Evolutionary conservation across 176 grass and related monocot species (phyloP), one percentile per base, ranked within the genome.

Genomic region (Tuctoria greenei): DNA sequence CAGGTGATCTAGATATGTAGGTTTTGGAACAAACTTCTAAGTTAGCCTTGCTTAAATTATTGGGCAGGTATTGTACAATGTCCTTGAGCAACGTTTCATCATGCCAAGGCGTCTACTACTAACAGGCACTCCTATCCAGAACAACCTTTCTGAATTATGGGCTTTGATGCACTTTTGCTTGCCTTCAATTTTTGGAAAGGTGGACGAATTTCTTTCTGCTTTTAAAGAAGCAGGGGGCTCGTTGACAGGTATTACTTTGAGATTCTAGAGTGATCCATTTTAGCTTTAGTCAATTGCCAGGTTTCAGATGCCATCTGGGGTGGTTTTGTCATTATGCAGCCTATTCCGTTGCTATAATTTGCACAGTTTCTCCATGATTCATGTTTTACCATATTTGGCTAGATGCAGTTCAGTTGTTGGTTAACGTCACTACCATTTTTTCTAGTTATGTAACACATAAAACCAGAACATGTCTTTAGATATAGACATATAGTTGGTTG

Each of bases 71-170:
- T 77, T 93, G 26, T 98, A 98, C 73, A 98, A 90, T 70, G 86
- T 98, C 47, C 95, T 98, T 55, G 79, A 90, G 61, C 82, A 90
- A 75, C 74, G 61, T 14, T 98, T 89, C 87, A 82, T 97, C 74
- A 98, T 98, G 78, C 91, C 84, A 74, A 98, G 95, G 71, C 52
- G 79, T 35, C 81, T 97, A 37, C 79, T 97, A 85, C 67, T 97
- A 62, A 97, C 94, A 34, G 94, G 94, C 64, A 97, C 94, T 63
- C 94, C 94, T 41, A 89, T 97, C 54, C 94, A 97, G 90, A 92
- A 97, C 69, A 93, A 90, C 64, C 86, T 97, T 72, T 85, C 88
- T 45, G 95, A 97, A 73, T 78, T 97, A 72, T 97, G 95, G 95
- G 91, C 95, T 1, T 79, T 97, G 71, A 87, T 93, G 88, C 95